These are phyloP conservation scores for Amphicarpaea edgeworthii DNA, from an alignment of 306 rosid species.

Conservation along the genomic window DNA sequence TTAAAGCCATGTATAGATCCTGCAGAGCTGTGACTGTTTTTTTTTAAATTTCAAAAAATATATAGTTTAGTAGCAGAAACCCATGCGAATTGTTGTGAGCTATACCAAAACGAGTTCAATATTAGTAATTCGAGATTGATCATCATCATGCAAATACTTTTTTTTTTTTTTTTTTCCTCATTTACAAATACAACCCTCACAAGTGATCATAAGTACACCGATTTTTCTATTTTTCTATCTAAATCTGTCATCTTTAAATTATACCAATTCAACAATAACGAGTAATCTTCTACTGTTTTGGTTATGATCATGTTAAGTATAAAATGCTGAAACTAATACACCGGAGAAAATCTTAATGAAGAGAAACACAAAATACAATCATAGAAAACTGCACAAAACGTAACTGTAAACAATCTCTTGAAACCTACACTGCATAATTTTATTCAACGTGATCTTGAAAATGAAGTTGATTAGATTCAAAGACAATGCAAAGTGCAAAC, in stretches of 20 bases:
- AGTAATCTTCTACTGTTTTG: slow-evolving; percentile 1
- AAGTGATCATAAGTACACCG: not conserved
- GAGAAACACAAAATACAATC: too few species aligned
- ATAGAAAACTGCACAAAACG: not conserved
- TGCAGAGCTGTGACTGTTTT: slow-evolving; percentile 72
- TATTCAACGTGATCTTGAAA: slow-evolving; percentile 1
- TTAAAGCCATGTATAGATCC: slow-evolving; percentile 68
- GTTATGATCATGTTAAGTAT: too few species aligned
- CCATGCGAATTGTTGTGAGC: not conserved
- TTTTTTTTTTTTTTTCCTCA: not conserved
- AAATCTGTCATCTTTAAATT: not conserved
- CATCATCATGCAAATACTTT: not conserved
- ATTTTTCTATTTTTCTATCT: not conserved
- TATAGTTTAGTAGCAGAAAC: slow-evolving; percentile 28
- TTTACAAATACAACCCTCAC: not conserved
- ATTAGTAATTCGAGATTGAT: slow-evolving; percentile 6
- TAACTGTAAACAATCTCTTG: not conserved
- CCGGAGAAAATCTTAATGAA: too few species aligned
- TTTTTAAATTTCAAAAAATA: slow-evolving; percentile 8
- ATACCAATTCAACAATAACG: not conserved
- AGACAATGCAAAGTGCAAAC: not conserved
- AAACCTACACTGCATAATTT: slow-evolving; percentile 5
- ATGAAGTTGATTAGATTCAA: not conserved
- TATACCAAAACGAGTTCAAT: not conserved
- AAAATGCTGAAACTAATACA: too few species aligned